Evolutionary conservation across 2,329 filamentous ascomycete genomes (phyloP).

Genomic region (Alternaria tenuissima): DNA sequence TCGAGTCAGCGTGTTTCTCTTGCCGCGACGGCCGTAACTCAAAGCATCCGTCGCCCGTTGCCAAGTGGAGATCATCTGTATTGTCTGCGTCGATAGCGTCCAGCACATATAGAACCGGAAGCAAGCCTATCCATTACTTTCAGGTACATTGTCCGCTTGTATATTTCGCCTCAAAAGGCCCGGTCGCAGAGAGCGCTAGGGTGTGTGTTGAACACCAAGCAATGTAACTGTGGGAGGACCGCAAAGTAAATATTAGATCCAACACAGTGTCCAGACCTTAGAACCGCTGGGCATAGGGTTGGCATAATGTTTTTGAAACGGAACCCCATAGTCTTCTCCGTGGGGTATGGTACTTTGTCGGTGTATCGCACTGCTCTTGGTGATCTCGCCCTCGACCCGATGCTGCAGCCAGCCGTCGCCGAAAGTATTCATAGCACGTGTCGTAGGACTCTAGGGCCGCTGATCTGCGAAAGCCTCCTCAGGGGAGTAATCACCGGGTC

Average conservation of each 20-base stretch:
- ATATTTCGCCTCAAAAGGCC: constrained; percentile 5
- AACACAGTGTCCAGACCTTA: constrained; percentile 8
- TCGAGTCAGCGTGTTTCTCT: constrained; percentile 24
- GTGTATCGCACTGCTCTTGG: constrained; percentile 4
- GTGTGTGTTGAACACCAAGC: not conserved
- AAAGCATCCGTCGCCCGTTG: constrained; percentile 30
- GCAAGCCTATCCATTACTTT: constrained; percentile 25
- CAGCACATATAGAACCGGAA: constrained; percentile 19
- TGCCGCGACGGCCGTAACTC: constrained; percentile 25
- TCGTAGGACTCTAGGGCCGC: not conserved
- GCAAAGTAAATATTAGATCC: not conserved
- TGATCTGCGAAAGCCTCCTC: not conserved
- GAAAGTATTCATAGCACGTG: not conserved
- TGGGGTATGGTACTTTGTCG: constrained; percentile 10
- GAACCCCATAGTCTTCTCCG: constrained; percentile 25
- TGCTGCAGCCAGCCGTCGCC: constrained; percentile 17
- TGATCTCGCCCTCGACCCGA: not conserved
- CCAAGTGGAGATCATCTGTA: constrained; percentile 38
- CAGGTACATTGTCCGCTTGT: constrained; percentile 27
- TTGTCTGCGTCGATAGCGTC: constrained; percentile 36
- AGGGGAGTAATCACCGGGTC: not conserved
- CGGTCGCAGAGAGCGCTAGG: constrained; percentile 3
- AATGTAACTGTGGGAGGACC: not conserved
- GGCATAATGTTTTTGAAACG: constrained; percentile 25
- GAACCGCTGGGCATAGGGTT: constrained; percentile 21